Conservation (phyloP, 371 early-diverging fungal genomes). For the Rhizopus stolonifer region DNA sequence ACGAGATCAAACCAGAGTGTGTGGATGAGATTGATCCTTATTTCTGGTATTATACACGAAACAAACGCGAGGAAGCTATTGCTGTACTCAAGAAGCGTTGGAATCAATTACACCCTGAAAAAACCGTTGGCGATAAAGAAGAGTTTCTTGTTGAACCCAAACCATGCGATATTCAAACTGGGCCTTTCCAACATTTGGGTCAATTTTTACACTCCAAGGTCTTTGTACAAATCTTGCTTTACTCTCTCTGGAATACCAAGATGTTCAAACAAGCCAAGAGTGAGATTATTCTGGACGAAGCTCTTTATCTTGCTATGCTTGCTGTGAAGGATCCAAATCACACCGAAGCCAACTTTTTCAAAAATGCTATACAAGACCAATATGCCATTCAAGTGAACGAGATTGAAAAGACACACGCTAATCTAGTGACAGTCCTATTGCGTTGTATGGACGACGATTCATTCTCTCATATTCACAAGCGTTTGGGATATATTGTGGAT, state of each 20-base stretch:
- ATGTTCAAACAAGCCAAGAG: slow-evolving; percentile 51
- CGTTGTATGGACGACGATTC: slow-evolving; percentile 26
- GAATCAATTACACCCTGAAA: slow-evolving; percentile 24
- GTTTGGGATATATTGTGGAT: slow-evolving; percentile 56
- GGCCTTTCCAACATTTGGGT: slow-evolving; percentile 72
- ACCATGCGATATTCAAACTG: slow-evolving; percentile 57
- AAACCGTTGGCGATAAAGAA: slow-evolving; percentile 25
- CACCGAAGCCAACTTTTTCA: slow-evolving; percentile 40
- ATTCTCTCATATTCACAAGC: slow-evolving; percentile 6
- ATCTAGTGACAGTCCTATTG: slow-evolving; percentile 40
- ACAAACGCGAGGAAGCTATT: slow-evolving; percentile 88
- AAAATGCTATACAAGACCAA: slow-evolving; percentile 42
- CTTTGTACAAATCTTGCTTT: slow-evolving; percentile 74
- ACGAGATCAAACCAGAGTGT: slow-evolving; percentile 84
- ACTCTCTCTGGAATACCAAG: slow-evolving; percentile 74
- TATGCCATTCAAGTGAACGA: slow-evolving; percentile 39
- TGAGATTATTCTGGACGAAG: slow-evolving; percentile 72
- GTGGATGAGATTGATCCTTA: slow-evolving; percentile 87
- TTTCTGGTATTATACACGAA: slow-evolving; percentile 88
- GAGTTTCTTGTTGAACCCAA: slow-evolving; percentile 59
- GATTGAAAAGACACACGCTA: slow-evolving; percentile 31
- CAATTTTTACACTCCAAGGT: slow-evolving; percentile 67
- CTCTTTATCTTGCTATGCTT: slow-evolving; percentile 73
- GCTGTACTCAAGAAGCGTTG: slow-evolving; percentile 56
- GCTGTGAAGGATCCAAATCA: slow-evolving; percentile 72